Conservation (phyloP, 441 rosid genomes). For the Theobroma grandiflorum region DNA sequence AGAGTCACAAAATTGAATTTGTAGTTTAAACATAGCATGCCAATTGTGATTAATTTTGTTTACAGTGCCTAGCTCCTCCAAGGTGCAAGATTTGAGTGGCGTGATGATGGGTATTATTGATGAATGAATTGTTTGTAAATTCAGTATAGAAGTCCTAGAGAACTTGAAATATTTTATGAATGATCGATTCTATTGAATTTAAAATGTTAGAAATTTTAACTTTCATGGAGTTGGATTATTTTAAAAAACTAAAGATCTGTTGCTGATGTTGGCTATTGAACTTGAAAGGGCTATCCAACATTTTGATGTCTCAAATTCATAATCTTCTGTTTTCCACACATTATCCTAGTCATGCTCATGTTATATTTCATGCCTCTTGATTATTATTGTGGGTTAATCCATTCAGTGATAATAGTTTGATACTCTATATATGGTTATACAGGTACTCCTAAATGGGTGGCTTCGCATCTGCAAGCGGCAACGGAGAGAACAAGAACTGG, state of each 20-base stretch:
- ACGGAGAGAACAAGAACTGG: constrained; percentile 88
- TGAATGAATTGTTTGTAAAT: background rate
- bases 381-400: background rate
- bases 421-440: constrained; percentile 19
- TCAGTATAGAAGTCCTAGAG: background rate
- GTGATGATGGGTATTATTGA: background rate
- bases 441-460: constrained; percentile 93
- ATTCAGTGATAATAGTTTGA: constrained; percentile 28
- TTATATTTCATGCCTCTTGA: constrained; percentile 13
- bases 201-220: background rate
- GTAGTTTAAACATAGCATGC: too few relatives aligned
- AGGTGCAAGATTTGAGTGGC: background rate
- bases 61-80: too few relatives aligned
- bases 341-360: background rate
- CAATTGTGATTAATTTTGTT: too few relatives aligned
- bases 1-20: too few relatives aligned
- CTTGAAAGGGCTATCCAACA: background rate
- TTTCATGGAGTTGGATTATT: background rate
- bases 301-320: background rate
- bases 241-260: background rate
- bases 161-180: background rate
- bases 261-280: constrained; percentile 16
- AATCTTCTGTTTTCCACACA: background rate
- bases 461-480: constrained; percentile 85
- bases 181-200: background rate